Evolutionary conservation across 768 basidiomycete genomes (phyloP).

Genomic region (Gyrodon lividus): DNA sequence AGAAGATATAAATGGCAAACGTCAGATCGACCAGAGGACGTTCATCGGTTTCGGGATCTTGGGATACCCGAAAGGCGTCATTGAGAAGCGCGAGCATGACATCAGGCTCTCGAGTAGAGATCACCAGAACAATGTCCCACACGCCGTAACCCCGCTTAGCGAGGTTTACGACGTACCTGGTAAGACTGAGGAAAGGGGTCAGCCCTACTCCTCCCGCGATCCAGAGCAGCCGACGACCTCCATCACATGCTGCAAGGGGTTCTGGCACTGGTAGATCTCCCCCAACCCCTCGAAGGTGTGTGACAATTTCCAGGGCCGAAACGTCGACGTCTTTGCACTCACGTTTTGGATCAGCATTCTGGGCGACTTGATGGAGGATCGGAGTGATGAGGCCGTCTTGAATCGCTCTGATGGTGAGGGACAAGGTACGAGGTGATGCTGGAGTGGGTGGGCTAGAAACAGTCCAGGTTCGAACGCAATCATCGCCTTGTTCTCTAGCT

Average conservation of each 20-base stretch:
- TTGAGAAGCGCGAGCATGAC: slow-evolving; percentile 46
- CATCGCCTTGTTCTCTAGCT: slow-evolving; percentile 52
- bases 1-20: slow-evolving; percentile 20
- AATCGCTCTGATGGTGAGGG: slow-evolving; percentile 57
- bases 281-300: slow-evolving; percentile 51
- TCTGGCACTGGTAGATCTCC: slow-evolving; percentile 43
- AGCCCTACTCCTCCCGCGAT: slow-evolving; percentile 66
- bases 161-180: slow-evolving; percentile 24
- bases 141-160: slow-evolving; percentile 14
- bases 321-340: slow-evolving; percentile 9
- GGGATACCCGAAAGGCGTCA: slow-evolving; percentile 20
- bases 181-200: slow-evolving; percentile 62
- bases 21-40: slow-evolving; percentile 8
- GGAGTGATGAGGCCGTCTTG: slow-evolving; percentile 54
- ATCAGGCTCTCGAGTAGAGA: slow-evolving; percentile 55
- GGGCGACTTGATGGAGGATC: slow-evolving; percentile 46
- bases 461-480: slow-evolving; percentile 66
- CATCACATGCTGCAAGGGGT: slow-evolving; percentile 23
- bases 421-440: slow-evolving; percentile 24
- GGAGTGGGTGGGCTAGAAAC: slow-evolving; percentile 38
- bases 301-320: slow-evolving; percentile 37
- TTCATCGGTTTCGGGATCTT: background rate
- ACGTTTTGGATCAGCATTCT: slow-evolving; percentile 9
- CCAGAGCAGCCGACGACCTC: slow-evolving; percentile 44
- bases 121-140: slow-evolving; percentile 46